Conservation (phyloP, 805 yeast genomes). For the Candida sanyiensis region DNA sequence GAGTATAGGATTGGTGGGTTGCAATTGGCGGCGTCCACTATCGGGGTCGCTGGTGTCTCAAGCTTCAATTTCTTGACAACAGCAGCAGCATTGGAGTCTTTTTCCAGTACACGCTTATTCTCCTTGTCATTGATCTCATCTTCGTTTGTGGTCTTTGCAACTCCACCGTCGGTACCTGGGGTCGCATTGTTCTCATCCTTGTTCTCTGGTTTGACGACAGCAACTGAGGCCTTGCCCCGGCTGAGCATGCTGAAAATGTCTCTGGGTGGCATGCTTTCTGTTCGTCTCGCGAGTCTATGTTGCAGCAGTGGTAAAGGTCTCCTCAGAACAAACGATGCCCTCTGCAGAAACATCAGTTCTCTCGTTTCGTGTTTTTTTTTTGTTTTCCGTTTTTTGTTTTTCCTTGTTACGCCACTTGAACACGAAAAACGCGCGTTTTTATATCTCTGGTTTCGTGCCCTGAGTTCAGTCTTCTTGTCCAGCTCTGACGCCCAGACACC, state of each 20-base stretch:
- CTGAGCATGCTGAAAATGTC: conserved; percentile 4
- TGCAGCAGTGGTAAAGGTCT: neutral
- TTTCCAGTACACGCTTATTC: neutral
- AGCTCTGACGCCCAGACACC: no score
- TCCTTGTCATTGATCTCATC: neutral
- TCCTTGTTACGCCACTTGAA: conserved; percentile 3
- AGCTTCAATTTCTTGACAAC: conserved; percentile 16
- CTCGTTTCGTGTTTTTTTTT: conserved; percentile 1
- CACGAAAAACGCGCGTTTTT: no score
- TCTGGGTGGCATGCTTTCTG: conserved; percentile 1
- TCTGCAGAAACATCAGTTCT: neutral
- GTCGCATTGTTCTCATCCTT: neutral
- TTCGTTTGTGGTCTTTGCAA: neutral
- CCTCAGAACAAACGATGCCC: neutral
- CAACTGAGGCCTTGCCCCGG: conserved; percentile 1
- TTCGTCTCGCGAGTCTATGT: neutral
- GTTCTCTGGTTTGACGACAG: neutral
- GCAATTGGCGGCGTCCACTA: neutral
- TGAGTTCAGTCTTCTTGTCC: no score
- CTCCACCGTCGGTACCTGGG: neutral
- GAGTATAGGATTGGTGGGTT: conserved; percentile 30
- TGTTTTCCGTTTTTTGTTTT: conserved; percentile 1
- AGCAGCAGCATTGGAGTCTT: neutral
- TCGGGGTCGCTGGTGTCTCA: neutral
- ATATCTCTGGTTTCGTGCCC: no score